Evolutionary conservation across 2,329 filamentous ascomycete species (phyloP).

Genomic region (Pezicula rhizophila): DNA sequence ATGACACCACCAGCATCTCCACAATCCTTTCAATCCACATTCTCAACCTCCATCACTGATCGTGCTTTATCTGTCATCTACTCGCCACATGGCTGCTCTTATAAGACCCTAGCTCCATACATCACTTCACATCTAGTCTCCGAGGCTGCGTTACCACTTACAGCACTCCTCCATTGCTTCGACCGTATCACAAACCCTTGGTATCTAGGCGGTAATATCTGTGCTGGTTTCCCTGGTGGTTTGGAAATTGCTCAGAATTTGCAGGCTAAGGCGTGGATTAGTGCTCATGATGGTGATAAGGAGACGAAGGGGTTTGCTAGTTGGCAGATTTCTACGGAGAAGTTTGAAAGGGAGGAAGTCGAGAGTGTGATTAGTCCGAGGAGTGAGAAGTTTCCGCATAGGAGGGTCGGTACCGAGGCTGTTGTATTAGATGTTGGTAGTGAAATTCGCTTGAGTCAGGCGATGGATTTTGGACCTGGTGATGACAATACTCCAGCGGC

Average conservation of each 20-base stretch:
- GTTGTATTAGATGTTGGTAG: conserved; percentile 37
- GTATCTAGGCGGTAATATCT: conserved; percentile 55
- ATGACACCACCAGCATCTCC: conserved; percentile 18
- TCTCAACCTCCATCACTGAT: conserved; percentile 29
- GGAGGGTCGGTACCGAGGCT: conserved; percentile 31
- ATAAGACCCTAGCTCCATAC: conserved; percentile 48
- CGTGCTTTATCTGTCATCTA: conserved; percentile 55
- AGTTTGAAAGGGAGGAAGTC: conserved; percentile 40
- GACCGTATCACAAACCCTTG: conserved; percentile 53
- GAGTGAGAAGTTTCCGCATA: conserved; percentile 16
- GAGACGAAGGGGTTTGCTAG: conserved; percentile 46
- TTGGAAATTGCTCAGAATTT: conserved; percentile 48
- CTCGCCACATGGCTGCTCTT: conserved; percentile 57
- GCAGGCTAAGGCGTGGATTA: conserved; percentile 52
- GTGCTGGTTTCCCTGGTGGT: conserved; percentile 50
- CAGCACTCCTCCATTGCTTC: conserved; percentile 59
- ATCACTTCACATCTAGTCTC: conserved; percentile 48
- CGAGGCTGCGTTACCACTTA: conserved; percentile 54
- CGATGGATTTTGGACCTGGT: conserved; percentile 6
- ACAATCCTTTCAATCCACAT: conserved; percentile 16
- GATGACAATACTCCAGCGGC: not conserved
- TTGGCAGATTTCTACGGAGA: conserved; percentile 41
- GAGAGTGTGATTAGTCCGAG: conserved; percentile 27
- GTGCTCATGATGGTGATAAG: conserved; percentile 56
- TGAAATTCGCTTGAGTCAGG: conserved; percentile 32